Base-by-base conservation (phyloP, 2,329 filamentous ascomycete genomes). In the Curvularia sp. region DNA sequence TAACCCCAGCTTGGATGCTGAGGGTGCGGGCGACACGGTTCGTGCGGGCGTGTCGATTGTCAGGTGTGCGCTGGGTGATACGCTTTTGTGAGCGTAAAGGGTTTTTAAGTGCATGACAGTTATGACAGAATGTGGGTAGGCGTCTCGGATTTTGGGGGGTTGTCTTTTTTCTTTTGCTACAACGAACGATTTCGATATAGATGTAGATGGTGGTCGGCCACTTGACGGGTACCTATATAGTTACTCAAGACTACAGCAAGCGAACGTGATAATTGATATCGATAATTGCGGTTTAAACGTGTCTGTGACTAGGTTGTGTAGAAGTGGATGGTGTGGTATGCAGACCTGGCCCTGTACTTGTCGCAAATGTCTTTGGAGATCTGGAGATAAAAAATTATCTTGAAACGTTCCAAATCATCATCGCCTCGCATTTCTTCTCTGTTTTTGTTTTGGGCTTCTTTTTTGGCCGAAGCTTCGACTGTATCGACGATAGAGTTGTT, bases 41-140 rank as follows among this genome's bases (percentile, higher is more conserved):
- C 82, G 94, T 52, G 92, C 94, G 2, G 95, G 94, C 5, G 95
- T 93, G 77, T 96, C 92, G 42, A 84, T 99, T 67, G 92, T 98
- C 50, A 85, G 95, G 58, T 97, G 94, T 75, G 94, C 93, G 5
- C 81, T 98, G 64, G 95, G 95, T 20, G 95, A 99, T 82, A 96
- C 91, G 49, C 80, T 98, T 70, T 81, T 98, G 74, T 97, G 81
- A 31, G 33, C 15, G 12, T 18, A 26, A 15, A 12, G 20, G 1
- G 12, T 26, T 2, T 24, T 4, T 49, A 26, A 26, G 22, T 24
- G 15, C 5, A 30, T 15, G 22, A 24, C 7, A 5, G 31, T 49
- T 24, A 49, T n/a, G 48, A 38, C 13, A 15, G 18, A 26, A 39
- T 49, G 33, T 26, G 26, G 18, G 5, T 7, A 18, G 30, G 48